A percentile compares a stretch with the other conserved stretches of the same genome.
Conservation (phyloP, 371 early-diverging fungal species). For the Gilbertella persicaria region DNA sequence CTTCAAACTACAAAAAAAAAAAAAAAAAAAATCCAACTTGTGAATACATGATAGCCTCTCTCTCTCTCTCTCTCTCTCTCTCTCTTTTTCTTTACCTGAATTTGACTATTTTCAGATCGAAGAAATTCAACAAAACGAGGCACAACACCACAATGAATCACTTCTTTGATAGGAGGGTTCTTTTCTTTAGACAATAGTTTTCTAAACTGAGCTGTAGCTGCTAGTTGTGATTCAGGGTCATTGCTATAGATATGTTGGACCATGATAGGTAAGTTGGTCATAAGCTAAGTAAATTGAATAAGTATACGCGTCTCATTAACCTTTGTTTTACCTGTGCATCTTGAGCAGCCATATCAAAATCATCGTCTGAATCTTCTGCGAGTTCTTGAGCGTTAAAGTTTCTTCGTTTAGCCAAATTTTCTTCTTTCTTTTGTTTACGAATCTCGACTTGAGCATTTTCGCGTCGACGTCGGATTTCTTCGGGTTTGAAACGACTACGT, state of each 20-base stretch:
- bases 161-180: constrained; percentile 98
- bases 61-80: neutral
- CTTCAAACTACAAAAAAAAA: constrained; percentile 83
- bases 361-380: constrained; percentile 84
- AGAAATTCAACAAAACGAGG: constrained; percentile 97
- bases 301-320: neutral
- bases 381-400: constrained; percentile 64
- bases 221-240: constrained; percentile 74
- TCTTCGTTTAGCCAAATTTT: constrained; percentile 89
- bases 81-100: constrained; percentile 71
- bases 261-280: constrained; percentile 69
- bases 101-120: constrained; percentile 66
- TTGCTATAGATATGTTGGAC: constrained; percentile 75
- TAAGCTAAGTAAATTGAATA: constrained; percentile 29
- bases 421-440: constrained; percentile 95
- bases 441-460: constrained; percentile 94
- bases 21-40: neutral
- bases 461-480: constrained; percentile 91
- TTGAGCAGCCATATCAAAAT: constrained; percentile 53
- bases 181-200: constrained; percentile 95
- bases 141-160: constrained; percentile 94
- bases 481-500: constrained; percentile 83
- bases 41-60: neutral
- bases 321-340: constrained; percentile 49
- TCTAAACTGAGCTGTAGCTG: constrained; percentile 90